phyloP scores from a whole-genome alignment of 371 early-diverging fungal species.

The Lichtheimia ramosa region DNA sequence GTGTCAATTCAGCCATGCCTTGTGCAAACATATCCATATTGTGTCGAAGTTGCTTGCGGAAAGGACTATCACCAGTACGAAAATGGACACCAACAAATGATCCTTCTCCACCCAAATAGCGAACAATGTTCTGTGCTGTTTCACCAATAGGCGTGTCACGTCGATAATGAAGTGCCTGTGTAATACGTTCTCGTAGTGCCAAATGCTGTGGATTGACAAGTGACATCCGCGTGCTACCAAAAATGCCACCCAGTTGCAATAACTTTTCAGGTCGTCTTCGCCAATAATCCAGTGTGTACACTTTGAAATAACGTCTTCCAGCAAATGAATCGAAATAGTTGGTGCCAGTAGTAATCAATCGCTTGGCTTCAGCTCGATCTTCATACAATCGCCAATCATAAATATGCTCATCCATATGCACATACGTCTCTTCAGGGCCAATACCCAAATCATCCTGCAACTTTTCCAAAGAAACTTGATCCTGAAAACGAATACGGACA shows the following conservation, averaged over 20 bases:
- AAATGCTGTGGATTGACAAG: slow-evolving; percentile 21
- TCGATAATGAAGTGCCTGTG: slow-evolving; percentile 28
- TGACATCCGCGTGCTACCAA: slow-evolving; percentile 39
- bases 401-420: slow-evolving; percentile 33
- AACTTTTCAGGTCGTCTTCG: slow-evolving; percentile 23
- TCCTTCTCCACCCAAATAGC: slow-evolving; percentile 31
- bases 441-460: slow-evolving; percentile 26
- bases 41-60: slow-evolving; percentile 15
- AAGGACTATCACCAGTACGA: slow-evolving; percentile 37
- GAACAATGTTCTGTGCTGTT: slow-evolving; percentile 30
- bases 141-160: slow-evolving; percentile 27
- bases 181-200: slow-evolving; percentile 23
- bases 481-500: slow-evolving; percentile 22
- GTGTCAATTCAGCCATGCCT: slow-evolving; percentile 6
- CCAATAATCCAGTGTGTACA: slow-evolving; percentile 25
- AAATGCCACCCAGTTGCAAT: slow-evolving; percentile 38
- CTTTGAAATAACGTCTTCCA: slow-evolving; percentile 31
- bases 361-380: slow-evolving; percentile 14
- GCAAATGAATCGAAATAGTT: slow-evolving; percentile 41
- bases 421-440: slow-evolving; percentile 25
- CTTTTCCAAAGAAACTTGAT: slow-evolving; percentile 17
- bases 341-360: slow-evolving; percentile 12
- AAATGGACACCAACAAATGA: slow-evolving; percentile 38
- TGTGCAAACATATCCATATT: slow-evolving; percentile 21
- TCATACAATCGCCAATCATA: slow-evolving; percentile 52